Conservation (phyloP, 805 yeast genomes). For the Lipomyces spencermartinsiae region DNA sequence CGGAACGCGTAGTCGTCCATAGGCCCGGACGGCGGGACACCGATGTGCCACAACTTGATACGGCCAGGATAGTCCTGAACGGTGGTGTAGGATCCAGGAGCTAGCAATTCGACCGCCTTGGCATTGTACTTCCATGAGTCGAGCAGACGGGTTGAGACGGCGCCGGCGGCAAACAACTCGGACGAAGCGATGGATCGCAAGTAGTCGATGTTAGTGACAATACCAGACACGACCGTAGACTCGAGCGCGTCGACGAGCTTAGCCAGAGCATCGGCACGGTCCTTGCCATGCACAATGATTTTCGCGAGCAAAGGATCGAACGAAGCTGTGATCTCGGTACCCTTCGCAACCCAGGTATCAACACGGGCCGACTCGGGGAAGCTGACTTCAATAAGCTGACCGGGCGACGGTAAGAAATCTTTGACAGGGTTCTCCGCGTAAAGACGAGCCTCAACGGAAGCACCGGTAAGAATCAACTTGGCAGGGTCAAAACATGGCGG, state of each 20-base stretch:
- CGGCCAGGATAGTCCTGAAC: conserved; percentile 97
- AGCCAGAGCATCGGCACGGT: conserved; percentile 80
- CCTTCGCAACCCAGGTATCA: conserved; percentile 92
- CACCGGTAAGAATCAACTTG: conserved; percentile 71
- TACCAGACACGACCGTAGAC: conserved; percentile 88
- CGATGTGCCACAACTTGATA: conserved; percentile 81
- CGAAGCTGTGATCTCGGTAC: conserved; percentile 87
- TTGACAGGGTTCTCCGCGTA: conserved; percentile 97
- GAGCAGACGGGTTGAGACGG: conserved; percentile 85
- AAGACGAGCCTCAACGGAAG: conserved; percentile 94
- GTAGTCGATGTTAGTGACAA: conserved; percentile 88
- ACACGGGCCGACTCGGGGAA: conserved; percentile 94
- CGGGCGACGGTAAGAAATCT: conserved; percentile 95
- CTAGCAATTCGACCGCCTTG: conserved; percentile 78
- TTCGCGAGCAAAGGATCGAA: conserved; percentile 94
- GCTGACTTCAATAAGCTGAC: conserved; percentile 80
- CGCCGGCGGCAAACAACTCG: conserved; percentile 79
- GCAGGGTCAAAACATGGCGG: conserved; percentile 75
- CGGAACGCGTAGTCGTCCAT: conserved; percentile 94
- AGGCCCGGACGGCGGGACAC: conserved; percentile 99
- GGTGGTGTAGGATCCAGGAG: conserved; percentile 95
- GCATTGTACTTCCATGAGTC: conserved; percentile 78
- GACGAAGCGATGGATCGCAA: conserved; percentile 84
- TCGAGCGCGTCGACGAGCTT: conserved; percentile 80
- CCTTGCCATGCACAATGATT: conserved; percentile 91